Evolutionary conservation across 257 asterid species (phyloP), one percentile per base, ranked within the genome.

Genomic region (Fraxinus pennsylvanica): DNA sequence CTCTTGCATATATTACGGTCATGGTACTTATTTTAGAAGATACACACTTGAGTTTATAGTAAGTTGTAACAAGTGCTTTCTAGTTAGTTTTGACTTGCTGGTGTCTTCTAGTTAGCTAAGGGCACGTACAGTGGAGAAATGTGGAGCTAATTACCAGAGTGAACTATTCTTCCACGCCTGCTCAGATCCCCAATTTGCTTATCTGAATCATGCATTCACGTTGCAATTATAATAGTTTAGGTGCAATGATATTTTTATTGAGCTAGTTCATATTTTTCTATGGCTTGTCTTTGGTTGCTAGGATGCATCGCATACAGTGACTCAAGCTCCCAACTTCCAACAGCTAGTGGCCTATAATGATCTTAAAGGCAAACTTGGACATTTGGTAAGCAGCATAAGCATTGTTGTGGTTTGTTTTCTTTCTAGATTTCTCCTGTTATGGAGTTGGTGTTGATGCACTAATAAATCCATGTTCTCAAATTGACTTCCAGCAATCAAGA

Each of bases 321-420:
- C 50, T 73, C 87, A 76, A 57, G 79, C 83, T 36, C 74, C 87
- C 15, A 89, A 87, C 82, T 75, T 86, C 47, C 92, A 92, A 85
- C 91, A 88, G 66, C 78, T 82, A 17, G 73, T 77, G 83, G 86
- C 91, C 25, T 91, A 87, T 68, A 82, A 86, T 1, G 91, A 87
- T 39, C 83, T 91, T 38, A 88, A 83, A 81, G 83, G 85, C 59
- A 88, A 87, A 57, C 86, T 87, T n/a, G 90, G 87, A 21, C 74
- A 79, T 68, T 72, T 92, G 82, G 98, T 92, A 81, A 90, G 96
- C 80, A 32, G 75, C 66, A 52, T 35, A 75, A 3, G 21, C 13
- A 5, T 33, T 82, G 9, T 65, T 38, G n/a, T 27, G 77, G 27
- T 71, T 65, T 52, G 22, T 75, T 27, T 36, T 47, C 6, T 73